phyloP scores from a whole-genome alignment of 345 rosid genomes.

The Ricinus communis region DNA sequence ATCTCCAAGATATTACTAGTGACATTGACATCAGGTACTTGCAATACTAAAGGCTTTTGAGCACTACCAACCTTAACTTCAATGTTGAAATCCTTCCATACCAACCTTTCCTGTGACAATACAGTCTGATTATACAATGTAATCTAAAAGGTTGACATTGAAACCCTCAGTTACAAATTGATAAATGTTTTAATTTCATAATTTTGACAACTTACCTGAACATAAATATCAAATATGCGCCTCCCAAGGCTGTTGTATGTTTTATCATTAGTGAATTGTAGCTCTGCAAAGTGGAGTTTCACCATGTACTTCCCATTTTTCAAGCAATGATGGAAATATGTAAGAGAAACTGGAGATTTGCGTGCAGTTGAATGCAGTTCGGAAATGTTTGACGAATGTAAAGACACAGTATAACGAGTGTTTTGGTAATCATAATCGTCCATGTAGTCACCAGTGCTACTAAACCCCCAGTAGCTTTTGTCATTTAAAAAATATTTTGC shows the following conservation, averaged over 20 bases:
- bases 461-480: slow-evolving; percentile 55
- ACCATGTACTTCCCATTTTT: slow-evolving; percentile 55
- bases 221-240: slow-evolving; percentile 58
- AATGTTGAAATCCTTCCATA: slow-evolving; percentile 24
- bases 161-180: background rate
- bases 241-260: slow-evolving; percentile 52
- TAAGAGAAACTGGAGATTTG: slow-evolving; percentile 56
- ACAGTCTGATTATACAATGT: background rate
- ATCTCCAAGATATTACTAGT: slow-evolving; percentile 23
- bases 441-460: slow-evolving; percentile 70
- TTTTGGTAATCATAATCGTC: slow-evolving; percentile 55
- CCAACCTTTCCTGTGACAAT: slow-evolving; percentile 24
- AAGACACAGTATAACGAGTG: slow-evolving; percentile 25
- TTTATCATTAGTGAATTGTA: slow-evolving; percentile 49
- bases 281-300: slow-evolving; percentile 58
- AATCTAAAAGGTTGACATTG: too few species aligned
- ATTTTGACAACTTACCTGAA: slow-evolving; percentile 43
- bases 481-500: slow-evolving; percentile 44
- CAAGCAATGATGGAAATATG: slow-evolving; percentile 67
- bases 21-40: slow-evolving; percentile 20
- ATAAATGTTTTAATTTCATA: background rate
- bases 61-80: slow-evolving; percentile 22
- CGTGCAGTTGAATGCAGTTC: slow-evolving; percentile 50
- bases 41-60: slow-evolving; percentile 17
- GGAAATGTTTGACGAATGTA: slow-evolving; percentile 38